Evolutionary conservation across 192 early-diverging fungal genomes (phyloP), one percentile per base, ranked within the genome.

Genomic region (Tieghemiomyces parasiticus): DNA sequence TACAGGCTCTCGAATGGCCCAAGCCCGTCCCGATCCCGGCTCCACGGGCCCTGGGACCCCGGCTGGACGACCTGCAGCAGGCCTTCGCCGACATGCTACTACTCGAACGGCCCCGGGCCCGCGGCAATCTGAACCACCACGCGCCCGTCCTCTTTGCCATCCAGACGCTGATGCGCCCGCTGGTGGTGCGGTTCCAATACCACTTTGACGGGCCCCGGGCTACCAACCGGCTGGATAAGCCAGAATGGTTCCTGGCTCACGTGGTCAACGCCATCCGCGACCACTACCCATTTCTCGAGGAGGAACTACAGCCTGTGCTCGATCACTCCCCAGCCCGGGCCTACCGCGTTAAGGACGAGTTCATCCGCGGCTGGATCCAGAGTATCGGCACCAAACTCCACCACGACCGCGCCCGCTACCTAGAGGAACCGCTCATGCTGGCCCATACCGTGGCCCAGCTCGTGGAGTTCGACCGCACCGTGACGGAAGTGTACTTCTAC

Each of bases 171-270:
- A 68, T 80, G 20, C 73, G 71, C 16, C 73, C 81, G 8, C 67
- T 89, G 13, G 73, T 78, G 4, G 60, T 83, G 25, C 67, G 85
- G 45, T 87, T 89, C 65, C 69, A 77, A 59, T 89, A 77, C 58
- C 83, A 89, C 60, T 89, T 89, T 67, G 82, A 86, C 46, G 76
- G 81, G 13, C 71, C 67, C 10, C 73, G 81, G 46, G 72, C 78
- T 19, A 89, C 87, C 2, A 87, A 83, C 62, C 74, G 84, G 46
- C 70, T 84, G 1, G 87, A 89, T 61, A 87, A 85, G 78, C 84
- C 87, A n/a, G 87, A 89, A 65, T 87, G 85, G 87, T 86, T 81
- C 62, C 66, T 87, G 24, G 73, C 76, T 3, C 82, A 85, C 49
- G 61, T 82, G 24, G 64, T 81, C 31, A 71, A 66, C 22, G 71